Evolutionary conservation across 2,329 filamentous ascomycete species (phyloP), one percentile per base, ranked within the genome.

Genomic region (Xylaria sp.): DNA sequence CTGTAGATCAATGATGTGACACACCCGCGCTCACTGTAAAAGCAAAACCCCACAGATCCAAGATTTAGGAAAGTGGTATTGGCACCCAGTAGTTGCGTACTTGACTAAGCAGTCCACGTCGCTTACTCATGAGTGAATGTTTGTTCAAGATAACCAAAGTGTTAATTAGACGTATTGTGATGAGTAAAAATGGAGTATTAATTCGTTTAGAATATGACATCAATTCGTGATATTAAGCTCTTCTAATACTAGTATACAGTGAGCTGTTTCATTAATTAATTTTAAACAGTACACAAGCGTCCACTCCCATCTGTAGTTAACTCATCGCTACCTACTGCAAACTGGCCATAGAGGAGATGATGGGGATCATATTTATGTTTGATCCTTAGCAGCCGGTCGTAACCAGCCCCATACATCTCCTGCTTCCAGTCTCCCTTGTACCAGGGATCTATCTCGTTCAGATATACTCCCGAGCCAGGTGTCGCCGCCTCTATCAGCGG

Each of bases 371-470:
- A 71, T 23, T 48, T 63, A 6, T 67, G 25, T 62, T 73, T 73
- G 9, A 73, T 66, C 0, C 50, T 18, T 13, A 69, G 12, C 23
- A 72, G 60, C 5, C 70, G 66, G 28, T 56, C 28, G 25, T 72
- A 73, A 12, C 67, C 70, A 5, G 10, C 41, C 0, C 70, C 71
- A 43, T 71, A 72, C 9, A 69, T 39, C 10, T 58, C 63, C 12
- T 59, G 32, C 61, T 72, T 67, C 72, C 72, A 73, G 61, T 73
- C 65, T 9, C 62, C 64, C 34, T 61, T 45, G 34, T 70, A 66
- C 48, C 25, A 56, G 7, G 70, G 46, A n/a, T 72, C 72, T 23
- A 67, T 34, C 46, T 72, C 72, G 41, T 71, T 73, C 12, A 70
- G 25, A 46, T 71, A 72, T 13, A 62, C 25, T 0, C 60, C 68